Percentiles rank a stretch among this genome's conserved stretches.
phyloP scores from a whole-genome alignment of 257 asterid species.

The Ocimum tenuiflorum region DNA sequence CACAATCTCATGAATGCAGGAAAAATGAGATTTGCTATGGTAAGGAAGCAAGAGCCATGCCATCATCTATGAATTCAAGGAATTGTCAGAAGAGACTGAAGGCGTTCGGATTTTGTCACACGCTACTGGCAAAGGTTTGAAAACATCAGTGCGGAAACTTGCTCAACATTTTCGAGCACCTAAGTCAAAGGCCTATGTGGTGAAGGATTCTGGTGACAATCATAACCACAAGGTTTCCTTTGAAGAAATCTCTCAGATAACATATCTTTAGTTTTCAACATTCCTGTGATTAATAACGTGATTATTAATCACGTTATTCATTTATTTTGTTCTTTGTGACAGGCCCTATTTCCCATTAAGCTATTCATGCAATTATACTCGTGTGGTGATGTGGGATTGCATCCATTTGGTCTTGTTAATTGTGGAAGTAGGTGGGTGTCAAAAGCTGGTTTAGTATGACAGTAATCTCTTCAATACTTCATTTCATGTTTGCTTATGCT shows the following conservation, averaged over 20 bases:
- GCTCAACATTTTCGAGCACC: slow-evolving; percentile 45
- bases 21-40: slow-evolving; percentile 21
- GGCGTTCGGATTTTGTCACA: slow-evolving; percentile 21
- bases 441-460: background rate
- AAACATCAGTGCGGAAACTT: slow-evolving; percentile 45
- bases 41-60: slow-evolving; percentile 25
- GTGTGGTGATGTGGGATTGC: slow-evolving; percentile 27
- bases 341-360: slow-evolving; percentile 36
- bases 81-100: slow-evolving; percentile 32
- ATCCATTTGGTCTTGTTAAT: slow-evolving; percentile 50
- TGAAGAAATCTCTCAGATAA: background rate
- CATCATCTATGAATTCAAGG: slow-evolving; percentile 20
- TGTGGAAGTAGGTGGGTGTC: slow-evolving; percentile 49
- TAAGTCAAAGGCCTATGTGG: slow-evolving; percentile 30
- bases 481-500: slow-evolving; percentile 6
- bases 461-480: background rate
- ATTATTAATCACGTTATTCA: slow-evolving; percentile 10
- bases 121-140: slow-evolving; percentile 31
- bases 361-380: slow-evolving; percentile 46
- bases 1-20: slow-evolving; percentile 26
- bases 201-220: slow-evolving; percentile 28
- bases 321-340: slow-evolving; percentile 13
- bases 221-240: slow-evolving; percentile 34
- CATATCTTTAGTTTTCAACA: background rate
- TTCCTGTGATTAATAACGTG: background rate